These are phyloP conservation scores for Nakazawaea sp. DNA, from an alignment of 805 yeast species.

Conservation along the genomic window DNA sequence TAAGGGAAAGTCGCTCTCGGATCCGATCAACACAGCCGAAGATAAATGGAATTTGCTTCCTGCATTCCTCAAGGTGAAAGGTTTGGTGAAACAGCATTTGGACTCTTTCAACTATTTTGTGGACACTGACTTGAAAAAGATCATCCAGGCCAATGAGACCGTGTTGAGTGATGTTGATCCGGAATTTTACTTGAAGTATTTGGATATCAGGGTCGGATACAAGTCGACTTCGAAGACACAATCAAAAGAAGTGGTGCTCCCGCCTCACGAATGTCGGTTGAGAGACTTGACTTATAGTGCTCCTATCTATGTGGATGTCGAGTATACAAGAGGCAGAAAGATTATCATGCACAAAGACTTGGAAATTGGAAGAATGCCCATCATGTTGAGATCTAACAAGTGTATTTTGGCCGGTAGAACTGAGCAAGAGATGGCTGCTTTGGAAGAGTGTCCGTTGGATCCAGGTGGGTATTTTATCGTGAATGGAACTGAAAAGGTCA, in stretches of 20 bases:
- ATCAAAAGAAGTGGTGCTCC: slow-evolving; percentile 54
- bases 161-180: slow-evolving; percentile 96
- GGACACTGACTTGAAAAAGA: slow-evolving; percentile 87
- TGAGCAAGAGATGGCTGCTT: slow-evolving; percentile 78
- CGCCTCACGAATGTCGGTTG: slow-evolving; percentile 94
- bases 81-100: slow-evolving; percentile 92
- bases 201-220: slow-evolving; percentile 89
- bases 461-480: slow-evolving; percentile 99
- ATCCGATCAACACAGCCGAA: slow-evolving; percentile 82
- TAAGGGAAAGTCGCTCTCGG: slow-evolving; percentile 81
- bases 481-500: slow-evolving; percentile 97
- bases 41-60: slow-evolving; percentile 97
- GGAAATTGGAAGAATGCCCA: slow-evolving; percentile 98
- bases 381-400: slow-evolving; percentile 90
- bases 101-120: slow-evolving; percentile 98
- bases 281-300: slow-evolving; percentile 94
- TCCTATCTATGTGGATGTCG: slow-evolving; percentile 94
- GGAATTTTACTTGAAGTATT: slow-evolving; percentile 86
- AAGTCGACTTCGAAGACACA: slow-evolving; percentile 42
- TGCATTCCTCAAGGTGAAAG: slow-evolving; percentile 92
- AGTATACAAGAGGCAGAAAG: slow-evolving; percentile 91
- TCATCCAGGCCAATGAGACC: slow-evolving; percentile 82
- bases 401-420: slow-evolving; percentile 78
- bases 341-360: slow-evolving; percentile 84
- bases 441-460: slow-evolving; percentile 93